Evolutionary conservation across 179 eudicot species (phyloP).

Genomic region (Heliamphora pulchella): DNA sequence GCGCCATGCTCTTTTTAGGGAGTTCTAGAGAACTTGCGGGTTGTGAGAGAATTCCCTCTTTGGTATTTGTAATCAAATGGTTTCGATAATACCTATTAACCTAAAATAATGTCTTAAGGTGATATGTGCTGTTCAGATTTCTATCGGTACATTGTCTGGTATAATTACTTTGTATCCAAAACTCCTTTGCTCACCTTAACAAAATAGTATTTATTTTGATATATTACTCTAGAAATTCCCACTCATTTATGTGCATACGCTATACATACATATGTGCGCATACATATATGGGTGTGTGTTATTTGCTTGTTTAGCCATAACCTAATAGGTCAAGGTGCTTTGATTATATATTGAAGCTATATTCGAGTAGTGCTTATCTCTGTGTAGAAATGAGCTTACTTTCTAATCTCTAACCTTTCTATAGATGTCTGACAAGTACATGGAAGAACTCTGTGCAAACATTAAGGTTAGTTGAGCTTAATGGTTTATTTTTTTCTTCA

Average conservation of each 20-base stretch:
- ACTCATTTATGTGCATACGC: too few relatives aligned
- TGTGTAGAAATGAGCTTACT: conserved; percentile 1
- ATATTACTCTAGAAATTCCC: not conserved
- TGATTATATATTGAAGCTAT: too few relatives aligned
- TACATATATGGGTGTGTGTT: not conserved
- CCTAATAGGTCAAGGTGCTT: too few relatives aligned
- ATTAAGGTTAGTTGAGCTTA: conserved; percentile 57
- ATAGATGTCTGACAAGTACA: conserved; percentile 57
- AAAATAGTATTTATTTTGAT: conserved; percentile 9
- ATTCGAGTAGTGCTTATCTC: not conserved
- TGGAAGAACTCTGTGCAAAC: conserved; percentile 65
- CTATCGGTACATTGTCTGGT: not conserved
- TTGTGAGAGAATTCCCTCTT: too few relatives aligned
- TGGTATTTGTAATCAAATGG: too few relatives aligned
- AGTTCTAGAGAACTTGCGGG: too few relatives aligned
- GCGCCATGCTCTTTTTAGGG: too few relatives aligned
- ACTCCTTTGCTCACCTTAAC: not conserved
- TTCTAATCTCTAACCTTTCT: not conserved
- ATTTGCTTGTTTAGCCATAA: not conserved
- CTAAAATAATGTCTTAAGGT: not conserved
- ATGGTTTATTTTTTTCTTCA: conserved; percentile 10
- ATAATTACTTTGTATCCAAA: not conserved
- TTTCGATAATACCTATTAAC: too few relatives aligned
- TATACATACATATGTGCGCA: too few relatives aligned
- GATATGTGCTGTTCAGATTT: not conserved